Base-by-base conservation (phyloP, 306 rosid species). In the Vigna hirtella region DNA sequence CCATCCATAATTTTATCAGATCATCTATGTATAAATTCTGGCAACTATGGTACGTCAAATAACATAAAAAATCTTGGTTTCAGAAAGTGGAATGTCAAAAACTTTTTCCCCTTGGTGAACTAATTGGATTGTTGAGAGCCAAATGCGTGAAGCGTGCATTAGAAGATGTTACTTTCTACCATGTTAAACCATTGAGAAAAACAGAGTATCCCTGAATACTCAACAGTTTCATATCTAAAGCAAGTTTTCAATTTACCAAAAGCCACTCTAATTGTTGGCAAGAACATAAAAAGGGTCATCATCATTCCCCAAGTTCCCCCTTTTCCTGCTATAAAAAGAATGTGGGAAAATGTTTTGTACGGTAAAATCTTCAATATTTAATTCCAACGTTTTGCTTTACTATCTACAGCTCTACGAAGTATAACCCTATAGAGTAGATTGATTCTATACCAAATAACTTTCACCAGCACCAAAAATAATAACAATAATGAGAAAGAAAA, bases 261-360 rank as follows among this genome's bases (percentile, higher is more conserved):
- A 32, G 20, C 42, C 66, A 26, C 20, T 68, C 18, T 48, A 74
- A 50, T 50, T 36, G 71, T 50, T 64, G 72, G 72, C 64, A 76
- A 34, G 22, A 34, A 22, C 16, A 76, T 4, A 63, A 63, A 40
- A 48, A 75, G 53, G 42, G 52, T 15, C 55, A 64, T 38, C 65
- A 65, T 13, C 56, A 76, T 12, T 32, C 72, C 50, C 36, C 36
- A 51, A 76, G 28, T 22, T 14, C n/a, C 51, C 68, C 7, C 22
- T 7, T 7, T 28, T 6, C 18, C 53, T n/a, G 43, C 34, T 32
- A 28, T 59, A 11, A n/a, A 48, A 62, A 75, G 14, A 50, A 48
- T n/a, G 48, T 2, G n/a, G 22, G 49, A 48, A 62, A 48, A 20
- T 11, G 15, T 53, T 55, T 17, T 47, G 28, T n/a, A 26, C 48